phyloP scores from a whole-genome alignment of 2,329 filamentous ascomycete species.

The Pseudogymnoascus pannorum region DNA sequence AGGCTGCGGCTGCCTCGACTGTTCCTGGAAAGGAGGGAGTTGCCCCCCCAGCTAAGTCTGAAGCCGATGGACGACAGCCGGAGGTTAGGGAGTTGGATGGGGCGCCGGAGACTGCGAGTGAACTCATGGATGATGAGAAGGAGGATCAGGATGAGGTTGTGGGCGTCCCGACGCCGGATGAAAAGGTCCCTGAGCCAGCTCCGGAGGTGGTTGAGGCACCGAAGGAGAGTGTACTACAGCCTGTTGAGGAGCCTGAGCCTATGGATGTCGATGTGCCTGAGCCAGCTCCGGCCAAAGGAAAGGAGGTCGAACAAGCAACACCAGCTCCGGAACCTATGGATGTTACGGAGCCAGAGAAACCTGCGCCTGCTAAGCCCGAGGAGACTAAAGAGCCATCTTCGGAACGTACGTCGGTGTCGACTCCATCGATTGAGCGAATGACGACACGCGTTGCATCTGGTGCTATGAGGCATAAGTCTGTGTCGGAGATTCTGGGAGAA shows the following conservation, averaged over 20 bases:
- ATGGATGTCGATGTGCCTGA: slow-evolving; percentile 24
- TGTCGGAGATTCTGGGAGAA: slow-evolving; percentile 63
- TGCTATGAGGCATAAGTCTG: slow-evolving; percentile 63
- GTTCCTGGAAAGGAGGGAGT: slow-evolving; percentile 19
- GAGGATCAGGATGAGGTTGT: slow-evolving; percentile 24
- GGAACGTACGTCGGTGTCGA: slow-evolving; percentile 22
- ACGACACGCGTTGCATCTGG: slow-evolving; percentile 65
- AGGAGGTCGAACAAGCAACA: not conserved
- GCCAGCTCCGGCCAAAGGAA: slow-evolving; percentile 8
- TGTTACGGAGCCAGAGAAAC: not conserved
- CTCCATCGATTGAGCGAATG: slow-evolving; percentile 46
- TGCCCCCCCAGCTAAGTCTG: not conserved
- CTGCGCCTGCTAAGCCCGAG: slow-evolving; percentile 8
- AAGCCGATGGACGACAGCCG: not conserved
- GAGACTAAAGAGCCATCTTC: slow-evolving; percentile 15
- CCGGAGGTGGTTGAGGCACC: slow-evolving; percentile 23
- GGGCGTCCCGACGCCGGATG: slow-evolving; percentile 19
- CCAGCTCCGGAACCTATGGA: not conserved
- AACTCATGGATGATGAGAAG: slow-evolving; percentile 21
- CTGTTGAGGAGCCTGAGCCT: slow-evolving; percentile 14
- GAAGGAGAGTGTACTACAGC: slow-evolving; percentile 21
- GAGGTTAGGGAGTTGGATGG: not conserved
- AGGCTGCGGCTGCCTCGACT: slow-evolving; percentile 35
- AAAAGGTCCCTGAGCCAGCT: slow-evolving; percentile 16
- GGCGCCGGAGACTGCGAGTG: not conserved